phyloP scores from a whole-genome alignment of 2,329 filamentous ascomycete genomes.

The Aspergillus texensis region DNA sequence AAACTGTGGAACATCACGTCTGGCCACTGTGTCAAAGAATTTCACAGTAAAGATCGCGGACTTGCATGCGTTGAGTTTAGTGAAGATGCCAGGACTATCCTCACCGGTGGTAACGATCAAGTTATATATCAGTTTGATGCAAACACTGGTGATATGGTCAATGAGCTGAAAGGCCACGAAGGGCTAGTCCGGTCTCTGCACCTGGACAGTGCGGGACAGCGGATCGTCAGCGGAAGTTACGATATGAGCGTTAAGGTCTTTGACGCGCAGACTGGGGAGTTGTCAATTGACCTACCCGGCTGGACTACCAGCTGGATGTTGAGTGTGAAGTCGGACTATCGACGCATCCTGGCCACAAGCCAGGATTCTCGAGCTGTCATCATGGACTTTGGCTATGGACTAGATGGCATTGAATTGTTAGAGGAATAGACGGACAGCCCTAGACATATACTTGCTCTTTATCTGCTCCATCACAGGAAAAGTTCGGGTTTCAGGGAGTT shows the following conservation, averaged over 20 bases:
- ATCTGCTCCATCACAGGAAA: conserved; percentile 1
- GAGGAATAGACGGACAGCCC: conserved; percentile 35
- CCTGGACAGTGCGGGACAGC: conserved; percentile 81
- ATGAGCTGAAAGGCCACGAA: conserved; percentile 78
- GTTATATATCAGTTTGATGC: conserved; percentile 96
- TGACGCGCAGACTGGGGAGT: conserved; percentile 76
- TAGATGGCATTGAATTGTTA: conserved; percentile 57
- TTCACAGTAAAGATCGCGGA: conserved; percentile 86
- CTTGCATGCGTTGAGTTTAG: conserved; percentile 95
- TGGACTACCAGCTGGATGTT: conserved; percentile 98
- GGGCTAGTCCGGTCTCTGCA: conserved; percentile 87
- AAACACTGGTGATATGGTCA: conserved; percentile 80
- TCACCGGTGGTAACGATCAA: conserved; percentile 93
- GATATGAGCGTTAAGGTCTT: conserved; percentile 96
- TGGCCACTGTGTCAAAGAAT: conserved; percentile 86
- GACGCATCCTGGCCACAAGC: conserved; percentile 89
- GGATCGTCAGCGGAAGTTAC: conserved; percentile 89
- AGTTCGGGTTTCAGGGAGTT: conserved; percentile 8
- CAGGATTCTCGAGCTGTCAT: conserved; percentile 92
- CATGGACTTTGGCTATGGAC: conserved; percentile 80
- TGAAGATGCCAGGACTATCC: conserved; percentile 89
- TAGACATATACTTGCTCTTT: conserved; percentile 9
- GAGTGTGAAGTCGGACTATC: conserved; percentile 92
- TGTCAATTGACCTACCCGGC: conserved; percentile 82
- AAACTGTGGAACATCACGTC: conserved; percentile 95